Conservation (phyloP, 2,329 filamentous ascomycete species). For the Xylaria sp. region DNA sequence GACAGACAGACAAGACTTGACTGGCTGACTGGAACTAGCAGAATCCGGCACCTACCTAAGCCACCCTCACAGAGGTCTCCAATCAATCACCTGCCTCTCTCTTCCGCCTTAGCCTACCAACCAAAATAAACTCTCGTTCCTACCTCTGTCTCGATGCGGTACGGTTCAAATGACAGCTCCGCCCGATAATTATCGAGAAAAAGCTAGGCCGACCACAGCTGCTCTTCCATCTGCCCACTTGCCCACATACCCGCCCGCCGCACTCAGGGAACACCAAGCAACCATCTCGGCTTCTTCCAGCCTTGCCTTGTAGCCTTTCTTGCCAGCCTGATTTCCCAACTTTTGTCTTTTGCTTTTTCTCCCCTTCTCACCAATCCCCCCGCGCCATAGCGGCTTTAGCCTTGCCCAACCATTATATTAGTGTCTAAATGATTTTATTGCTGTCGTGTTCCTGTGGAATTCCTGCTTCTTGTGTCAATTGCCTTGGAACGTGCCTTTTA, state of each 20-base stretch:
- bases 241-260: slow-evolving; percentile 19
- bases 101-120: neutral
- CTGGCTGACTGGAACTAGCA: no score
- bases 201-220: no score
- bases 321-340: slow-evolving; percentile 33
- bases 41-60: neutral
- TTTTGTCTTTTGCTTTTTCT: slow-evolving; percentile 3
- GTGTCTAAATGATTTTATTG: slow-evolving; percentile 17
- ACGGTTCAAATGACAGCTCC: neutral
- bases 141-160: neutral
- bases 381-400: slow-evolving; percentile 8
- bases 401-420: slow-evolving; percentile 13
- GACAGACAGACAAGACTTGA: neutral
- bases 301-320: slow-evolving; percentile 34
- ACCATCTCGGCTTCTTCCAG: slow-evolving; percentile 31
- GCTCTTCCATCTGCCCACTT: neutral
- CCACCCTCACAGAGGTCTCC: neutral
- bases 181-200: neutral
- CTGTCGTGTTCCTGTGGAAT: slow-evolving; percentile 2
- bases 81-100: slow-evolving; percentile 5
- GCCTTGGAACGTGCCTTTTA: slow-evolving; percentile 1
- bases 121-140: neutral
- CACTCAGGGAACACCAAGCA: slow-evolving; percentile 7
- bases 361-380: slow-evolving; percentile 7
- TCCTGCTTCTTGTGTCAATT: slow-evolving; percentile 23